These are phyloP conservation scores for Pholiota adiposa DNA, from an alignment of 1,284 basidiomycete species.

Conservation along the genomic window DNA sequence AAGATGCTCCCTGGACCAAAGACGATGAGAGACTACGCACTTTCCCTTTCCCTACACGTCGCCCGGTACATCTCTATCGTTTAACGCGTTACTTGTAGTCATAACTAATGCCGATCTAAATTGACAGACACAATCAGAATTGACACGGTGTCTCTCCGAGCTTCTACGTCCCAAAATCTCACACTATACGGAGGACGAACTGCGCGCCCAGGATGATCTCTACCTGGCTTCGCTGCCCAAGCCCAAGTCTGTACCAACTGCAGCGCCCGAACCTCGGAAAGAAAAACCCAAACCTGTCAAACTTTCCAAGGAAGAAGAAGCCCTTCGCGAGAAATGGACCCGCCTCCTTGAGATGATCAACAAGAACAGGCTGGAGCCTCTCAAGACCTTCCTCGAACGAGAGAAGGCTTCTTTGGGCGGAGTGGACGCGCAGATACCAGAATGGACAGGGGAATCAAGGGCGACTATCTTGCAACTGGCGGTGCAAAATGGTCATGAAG, in stretches of 20 bases:
- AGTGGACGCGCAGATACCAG: constrained; percentile 65
- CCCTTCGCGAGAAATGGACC: constrained; percentile 74
- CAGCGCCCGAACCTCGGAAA: constrained; percentile 43
- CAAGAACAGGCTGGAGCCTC: constrained; percentile 83
- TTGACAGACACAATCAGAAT: constrained; percentile 87
- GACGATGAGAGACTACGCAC: constrained; percentile 81
- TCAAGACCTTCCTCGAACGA: constrained; percentile 83
- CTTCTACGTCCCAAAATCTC: constrained; percentile 87
- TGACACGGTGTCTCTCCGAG: constrained; percentile 87
- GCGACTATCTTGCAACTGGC: constrained; percentile 83
- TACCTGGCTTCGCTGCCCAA: constrained; percentile 87
- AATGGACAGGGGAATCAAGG: constrained; percentile 63
- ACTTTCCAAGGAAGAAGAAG: constrained; percentile 80
- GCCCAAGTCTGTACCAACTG: constrained; percentile 54
- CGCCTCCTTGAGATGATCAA: constrained; percentile 88
- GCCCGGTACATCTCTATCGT: constrained; percentile 68
- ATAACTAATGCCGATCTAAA: constrained; percentile 10
- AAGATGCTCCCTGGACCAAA: constrained; percentile 53
- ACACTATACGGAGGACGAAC: constrained; percentile 84
- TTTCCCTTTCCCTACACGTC: constrained; percentile 92
- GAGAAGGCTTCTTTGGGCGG: constrained; percentile 66
- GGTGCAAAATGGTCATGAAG: constrained; percentile 75
- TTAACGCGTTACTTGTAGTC: not conserved
- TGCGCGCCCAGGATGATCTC: constrained; percentile 85
- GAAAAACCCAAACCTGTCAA: constrained; percentile 60